Conservation (phyloP, 306 rosid species). For the Prunus armeniaca region DNA sequence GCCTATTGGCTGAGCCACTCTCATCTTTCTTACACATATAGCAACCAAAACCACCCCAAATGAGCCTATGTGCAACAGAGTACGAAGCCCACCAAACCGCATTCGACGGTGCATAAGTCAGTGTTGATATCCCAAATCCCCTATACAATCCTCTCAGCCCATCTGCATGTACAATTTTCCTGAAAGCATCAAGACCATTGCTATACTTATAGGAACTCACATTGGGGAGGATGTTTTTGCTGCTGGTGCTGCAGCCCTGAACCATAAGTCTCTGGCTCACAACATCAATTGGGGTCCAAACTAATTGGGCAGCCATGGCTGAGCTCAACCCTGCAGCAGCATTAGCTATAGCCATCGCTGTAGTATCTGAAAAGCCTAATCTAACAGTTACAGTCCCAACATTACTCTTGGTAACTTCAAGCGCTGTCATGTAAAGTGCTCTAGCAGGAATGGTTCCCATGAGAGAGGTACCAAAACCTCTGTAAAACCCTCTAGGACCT, state of each 20-base stretch:
- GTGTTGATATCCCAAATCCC: constrained; percentile 82
- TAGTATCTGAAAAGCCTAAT: constrained; percentile 73
- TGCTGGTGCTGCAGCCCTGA: constrained; percentile 42
- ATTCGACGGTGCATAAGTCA: constrained; percentile 94
- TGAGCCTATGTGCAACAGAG: constrained; percentile 69
- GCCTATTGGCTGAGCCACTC: constrained; percentile 32
- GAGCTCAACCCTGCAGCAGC: constrained; percentile 84
- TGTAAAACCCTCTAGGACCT: constrained; percentile 82
- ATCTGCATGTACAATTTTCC: constrained; percentile 67
- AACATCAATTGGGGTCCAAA: constrained; percentile 95
- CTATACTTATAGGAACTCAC: constrained; percentile 49
- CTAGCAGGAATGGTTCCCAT: constrained; percentile 94
- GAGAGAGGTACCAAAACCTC: constrained; percentile 90
- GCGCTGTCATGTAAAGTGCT: constrained; percentile 88
- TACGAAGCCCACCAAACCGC: constrained; percentile 99
- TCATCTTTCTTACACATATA: constrained; percentile 45
- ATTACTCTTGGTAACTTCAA: constrained; percentile 79
- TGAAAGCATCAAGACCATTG: constrained; percentile 83
- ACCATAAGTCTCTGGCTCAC: constrained; percentile 96
- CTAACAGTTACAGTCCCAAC: constrained; percentile 59
- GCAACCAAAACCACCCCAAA: constrained; percentile 69
- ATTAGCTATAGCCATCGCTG: constrained; percentile 65
- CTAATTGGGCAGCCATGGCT: constrained; percentile 92
- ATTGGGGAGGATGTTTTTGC: constrained; percentile 34
- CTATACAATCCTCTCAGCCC: constrained; percentile 82